These are phyloP conservation scores for Aegilops sharonensis DNA, from an alignment of 176 grass and related monocot species.

Conservation along the genomic window DNA sequence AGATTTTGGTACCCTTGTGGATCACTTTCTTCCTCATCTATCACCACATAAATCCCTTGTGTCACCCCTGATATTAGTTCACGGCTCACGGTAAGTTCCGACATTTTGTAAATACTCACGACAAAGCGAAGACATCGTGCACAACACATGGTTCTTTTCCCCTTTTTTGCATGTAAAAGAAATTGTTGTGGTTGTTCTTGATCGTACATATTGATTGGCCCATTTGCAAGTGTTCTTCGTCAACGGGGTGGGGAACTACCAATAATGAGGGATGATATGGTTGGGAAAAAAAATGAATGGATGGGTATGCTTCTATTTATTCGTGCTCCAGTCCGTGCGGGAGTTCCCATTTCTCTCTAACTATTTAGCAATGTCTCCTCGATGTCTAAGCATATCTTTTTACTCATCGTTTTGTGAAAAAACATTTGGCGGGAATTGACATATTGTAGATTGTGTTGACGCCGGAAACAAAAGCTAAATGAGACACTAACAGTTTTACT, in stretches of 20 bases:
- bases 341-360: no score
- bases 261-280: no score
- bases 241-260: no score
- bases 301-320: no score
- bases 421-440: neutral
- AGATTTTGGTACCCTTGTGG: neutral
- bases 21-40: neutral
- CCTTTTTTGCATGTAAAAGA: neutral
- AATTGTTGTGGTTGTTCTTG: neutral
- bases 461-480: neutral
- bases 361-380: no score
- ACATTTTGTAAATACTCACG: neutral
- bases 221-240: neutral
- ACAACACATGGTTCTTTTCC: neutral
- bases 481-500: neutral
- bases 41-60: neutral
- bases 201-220: neutral
- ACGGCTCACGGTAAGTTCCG: neutral
- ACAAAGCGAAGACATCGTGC: neutral
- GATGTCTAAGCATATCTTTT: neutral
- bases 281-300: no score
- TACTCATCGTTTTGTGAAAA: neutral
- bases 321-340: no score
- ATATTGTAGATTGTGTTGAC: neutral
- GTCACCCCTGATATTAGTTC: neutral